These are phyloP conservation scores for Chrysoporthe puriensis DNA, from an alignment of 2,329 filamentous ascomycete genomes.

Conservation along the genomic window DNA sequence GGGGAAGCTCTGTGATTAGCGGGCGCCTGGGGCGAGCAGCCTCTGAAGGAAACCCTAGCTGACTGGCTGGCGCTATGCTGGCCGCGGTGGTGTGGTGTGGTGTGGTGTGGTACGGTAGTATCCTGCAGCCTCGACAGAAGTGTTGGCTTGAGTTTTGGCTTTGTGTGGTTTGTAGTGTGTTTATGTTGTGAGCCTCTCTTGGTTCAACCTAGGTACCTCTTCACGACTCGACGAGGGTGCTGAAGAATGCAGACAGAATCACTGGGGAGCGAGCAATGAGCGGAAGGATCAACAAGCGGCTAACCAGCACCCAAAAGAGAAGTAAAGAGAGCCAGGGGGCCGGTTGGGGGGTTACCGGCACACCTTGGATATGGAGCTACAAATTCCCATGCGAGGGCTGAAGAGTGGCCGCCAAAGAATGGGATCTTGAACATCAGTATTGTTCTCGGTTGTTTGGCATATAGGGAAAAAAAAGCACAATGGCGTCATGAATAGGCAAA, in stretches of 20 bases:
- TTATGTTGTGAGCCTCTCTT: not conserved
- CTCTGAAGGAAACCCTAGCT: conserved; percentile 1
- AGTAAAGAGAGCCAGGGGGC: not conserved
- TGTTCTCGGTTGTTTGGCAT: not conserved
- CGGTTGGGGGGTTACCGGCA: not conserved
- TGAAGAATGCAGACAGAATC: not conserved
- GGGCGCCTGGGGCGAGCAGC: not conserved
- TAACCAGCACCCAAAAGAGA: not conserved
- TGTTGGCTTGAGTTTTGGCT: not conserved
- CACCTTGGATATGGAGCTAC: not conserved
- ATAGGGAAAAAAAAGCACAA: not conserved
- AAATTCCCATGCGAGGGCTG: not conserved
- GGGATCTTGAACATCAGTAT: not conserved
- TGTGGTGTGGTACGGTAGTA: not conserved
- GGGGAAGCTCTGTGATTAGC: conserved; percentile 6
- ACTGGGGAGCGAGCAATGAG: not conserved
- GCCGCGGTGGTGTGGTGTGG: not conserved
- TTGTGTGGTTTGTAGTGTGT: not conserved
- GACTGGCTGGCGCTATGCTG: not conserved
- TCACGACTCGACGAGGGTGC: not conserved
- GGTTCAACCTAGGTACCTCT: not conserved
- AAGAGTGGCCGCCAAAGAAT: not conserved
- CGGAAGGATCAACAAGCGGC: not conserved
- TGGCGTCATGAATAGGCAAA: conserved; percentile 23
- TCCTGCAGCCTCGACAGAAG: not conserved